Base-by-base conservation (phyloP, 129 eudicot genomes). In the Sambucus nigra region DNA sequence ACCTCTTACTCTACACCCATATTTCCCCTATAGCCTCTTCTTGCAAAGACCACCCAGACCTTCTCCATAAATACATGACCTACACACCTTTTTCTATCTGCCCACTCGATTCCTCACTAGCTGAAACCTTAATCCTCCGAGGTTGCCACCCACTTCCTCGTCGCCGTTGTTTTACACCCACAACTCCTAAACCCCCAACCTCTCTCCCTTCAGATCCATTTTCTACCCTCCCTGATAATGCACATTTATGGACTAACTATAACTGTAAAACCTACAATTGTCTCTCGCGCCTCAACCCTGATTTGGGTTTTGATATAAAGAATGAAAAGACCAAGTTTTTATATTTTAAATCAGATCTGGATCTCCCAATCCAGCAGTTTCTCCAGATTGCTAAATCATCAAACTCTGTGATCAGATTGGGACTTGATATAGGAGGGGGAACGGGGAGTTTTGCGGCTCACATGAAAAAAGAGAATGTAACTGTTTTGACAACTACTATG, bases 111-210 rank as follows among this genome's bases (percentile, higher is more conserved):
- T 48, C 76, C 56, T 60, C 68, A 26, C 61, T 81, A 22, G 92
- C 88, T 0, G 97, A 88, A 7, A 54, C 83, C 14, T 72, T 88
- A 4, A 84, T 88, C 59, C 80, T 88, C 61, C 82, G 94, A 5
- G 95, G 97, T 22, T 88, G 97, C 51, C 94, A 84, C 67, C 97
- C 95, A 21, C 80, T 88, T 31, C 97, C 95, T 7, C 80, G 97
- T 55, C 76, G 97, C 44, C 67, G 97, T 12, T 88, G 97, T 79
- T 88, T 88, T 63, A 69, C 87, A 4, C 49, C 50, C 3, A 79
- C 96, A 23, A 61, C 86, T 0, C n/a, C 49, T 15, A 63, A 69
- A 25, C 62, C 35, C 21, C 78, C 81, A 1, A 23, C 64, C 51
- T 54, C 80, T 0, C 76, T 73, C 42, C 78, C 80, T 28, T 9